phyloP scores from a whole-genome alignment of 768 basidiomycete genomes.

The Tylopilus plumbeoviolaceoides region DNA sequence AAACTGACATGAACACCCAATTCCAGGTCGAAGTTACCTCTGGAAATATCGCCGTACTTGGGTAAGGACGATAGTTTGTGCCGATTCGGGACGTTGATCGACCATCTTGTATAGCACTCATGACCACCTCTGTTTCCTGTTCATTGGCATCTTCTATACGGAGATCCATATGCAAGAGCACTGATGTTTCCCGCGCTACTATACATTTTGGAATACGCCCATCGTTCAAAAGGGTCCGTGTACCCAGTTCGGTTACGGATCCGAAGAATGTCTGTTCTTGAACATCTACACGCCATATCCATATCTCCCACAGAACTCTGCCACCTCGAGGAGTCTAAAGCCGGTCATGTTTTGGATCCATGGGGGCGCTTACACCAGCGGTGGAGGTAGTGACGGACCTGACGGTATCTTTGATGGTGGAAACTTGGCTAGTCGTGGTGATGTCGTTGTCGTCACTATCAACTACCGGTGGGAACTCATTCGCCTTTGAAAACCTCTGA shows the following conservation, averaged over 20 bases:
- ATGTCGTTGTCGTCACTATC: slow-evolving; percentile 38
- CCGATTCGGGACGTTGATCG: background rate
- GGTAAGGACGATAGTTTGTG: background rate
- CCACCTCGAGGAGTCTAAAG: slow-evolving; percentile 21
- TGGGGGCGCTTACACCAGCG: slow-evolving; percentile 43
- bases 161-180: background rate
- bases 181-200: no score
- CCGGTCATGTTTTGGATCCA: slow-evolving; percentile 52
- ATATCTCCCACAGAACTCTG: slow-evolving; percentile 26
- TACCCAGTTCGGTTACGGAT: slow-evolving; percentile 26
- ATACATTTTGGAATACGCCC: no score
- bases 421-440: slow-evolving; percentile 40
- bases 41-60: slow-evolving; percentile 3
- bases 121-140: slow-evolving; percentile 46
- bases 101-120: slow-evolving; percentile 33
- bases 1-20: slow-evolving; percentile 5
- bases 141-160: slow-evolving; percentile 50
- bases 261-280: slow-evolving; percentile 46
- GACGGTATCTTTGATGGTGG: slow-evolving; percentile 41
- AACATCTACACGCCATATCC: slow-evolving; percentile 46
- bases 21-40: slow-evolving; percentile 8
- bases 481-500: background rate
- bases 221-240: slow-evolving; percentile 16
- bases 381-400: slow-evolving; percentile 38
- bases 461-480: slow-evolving; percentile 28